Percentiles rank a stretch among this genome's conserved stretches.
phyloP scores from a whole-genome alignment of 192 early-diverging fungal species.

The Coemansia reversa region DNA sequence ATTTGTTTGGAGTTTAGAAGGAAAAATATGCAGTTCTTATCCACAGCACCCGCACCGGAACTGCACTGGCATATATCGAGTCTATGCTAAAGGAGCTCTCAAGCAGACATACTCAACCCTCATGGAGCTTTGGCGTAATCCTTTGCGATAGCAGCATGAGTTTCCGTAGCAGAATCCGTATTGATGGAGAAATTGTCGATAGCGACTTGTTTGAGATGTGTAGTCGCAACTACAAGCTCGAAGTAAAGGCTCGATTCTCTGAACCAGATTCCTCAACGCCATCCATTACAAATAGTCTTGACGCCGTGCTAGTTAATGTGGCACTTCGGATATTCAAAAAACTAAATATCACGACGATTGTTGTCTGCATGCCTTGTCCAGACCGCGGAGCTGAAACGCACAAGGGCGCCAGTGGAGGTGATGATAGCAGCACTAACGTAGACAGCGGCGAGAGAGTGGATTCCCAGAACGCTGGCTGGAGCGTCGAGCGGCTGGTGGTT shows the following conservation, averaged over 20 bases:
- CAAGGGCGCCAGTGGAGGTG: not conserved
- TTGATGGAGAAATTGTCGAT: conserved; percentile 31
- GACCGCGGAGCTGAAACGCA: not conserved
- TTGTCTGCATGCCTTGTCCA: conserved; percentile 14
- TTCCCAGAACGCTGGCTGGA: not conserved
- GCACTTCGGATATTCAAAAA: conserved; percentile 37
- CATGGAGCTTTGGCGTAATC: conserved; percentile 35
- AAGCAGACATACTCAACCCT: conserved; percentile 7
- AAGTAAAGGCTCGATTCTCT: conserved; percentile 6
- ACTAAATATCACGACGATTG: conserved; percentile 26
- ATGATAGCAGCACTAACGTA: not conserved
- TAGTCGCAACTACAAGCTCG: conserved; percentile 16
- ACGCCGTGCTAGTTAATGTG: conserved; percentile 24
- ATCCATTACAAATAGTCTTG: conserved; percentile 5
- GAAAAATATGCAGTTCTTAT: conserved; percentile 30
- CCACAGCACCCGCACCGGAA: conserved; percentile 19
- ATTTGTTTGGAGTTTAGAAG: conserved; percentile 12
- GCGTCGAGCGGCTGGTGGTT: conserved; percentile 30
- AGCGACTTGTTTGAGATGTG: conserved; percentile 20
- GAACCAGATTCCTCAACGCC: not conserved
- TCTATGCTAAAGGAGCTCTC: conserved; percentile 41
- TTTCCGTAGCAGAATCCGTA: conserved; percentile 21
- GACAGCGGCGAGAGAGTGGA: not conserved
- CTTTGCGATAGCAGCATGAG: conserved; percentile 25
- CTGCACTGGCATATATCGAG: conserved; percentile 38